Evolutionary conservation across 371 early-diverging fungal species (phyloP).

Genomic region (Choanephora cucurbitarum): DNA sequence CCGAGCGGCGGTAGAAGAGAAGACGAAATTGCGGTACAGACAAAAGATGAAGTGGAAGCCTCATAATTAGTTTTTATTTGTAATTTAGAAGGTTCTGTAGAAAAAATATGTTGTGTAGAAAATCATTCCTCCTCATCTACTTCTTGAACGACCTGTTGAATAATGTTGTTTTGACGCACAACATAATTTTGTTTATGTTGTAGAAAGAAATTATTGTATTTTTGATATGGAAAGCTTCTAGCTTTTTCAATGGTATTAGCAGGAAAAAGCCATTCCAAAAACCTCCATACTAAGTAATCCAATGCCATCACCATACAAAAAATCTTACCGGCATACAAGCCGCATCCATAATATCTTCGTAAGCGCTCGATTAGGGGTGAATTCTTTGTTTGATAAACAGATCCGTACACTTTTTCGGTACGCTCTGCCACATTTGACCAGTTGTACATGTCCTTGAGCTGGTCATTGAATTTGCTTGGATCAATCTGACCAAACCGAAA

Average conservation of each 20-base stretch:
- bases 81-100: no score
- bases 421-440: constrained; percentile 95
- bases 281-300: constrained; percentile 78
- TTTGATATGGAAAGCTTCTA: constrained; percentile 63
- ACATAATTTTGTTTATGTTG: background rate
- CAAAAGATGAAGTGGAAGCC: no score
- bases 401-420: constrained; percentile 85
- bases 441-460: constrained; percentile 91
- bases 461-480: constrained; percentile 75
- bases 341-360: constrained; percentile 85
- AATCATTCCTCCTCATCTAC: background rate
- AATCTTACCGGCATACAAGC: constrained; percentile 90
- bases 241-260: constrained; percentile 71
- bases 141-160: background rate
- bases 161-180: background rate
- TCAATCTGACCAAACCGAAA: constrained; percentile 71
- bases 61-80: no score
- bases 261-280: constrained; percentile 88
- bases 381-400: constrained; percentile 62
- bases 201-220: constrained; percentile 38
- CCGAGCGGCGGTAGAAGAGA: no score
- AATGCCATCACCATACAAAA: constrained; percentile 88
- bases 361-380: constrained; percentile 86
- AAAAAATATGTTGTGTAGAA: no score
- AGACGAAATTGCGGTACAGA: no score